Evolutionary conservation across 1,139 yeast genomes (phyloP).

Genomic region (Suhomyces choctaworum): DNA sequence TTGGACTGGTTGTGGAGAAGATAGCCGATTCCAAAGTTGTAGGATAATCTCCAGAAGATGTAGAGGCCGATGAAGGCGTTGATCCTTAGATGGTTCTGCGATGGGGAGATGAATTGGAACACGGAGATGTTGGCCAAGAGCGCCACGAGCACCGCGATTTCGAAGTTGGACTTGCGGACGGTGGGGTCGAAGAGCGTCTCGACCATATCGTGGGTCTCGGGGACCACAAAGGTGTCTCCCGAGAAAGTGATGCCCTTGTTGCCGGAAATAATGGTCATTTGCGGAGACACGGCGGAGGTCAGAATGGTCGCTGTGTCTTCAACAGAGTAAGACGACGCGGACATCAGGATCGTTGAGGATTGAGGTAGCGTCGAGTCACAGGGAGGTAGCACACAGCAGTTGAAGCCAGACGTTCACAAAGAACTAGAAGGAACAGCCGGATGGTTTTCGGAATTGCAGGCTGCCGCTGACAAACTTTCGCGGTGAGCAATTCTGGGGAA

Average conservation of each 20-base stretch:
- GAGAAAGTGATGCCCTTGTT: slow-evolving; percentile 48
- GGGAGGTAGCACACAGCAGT: neutral
- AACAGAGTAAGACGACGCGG: neutral
- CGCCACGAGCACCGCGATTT: slow-evolving; percentile 54
- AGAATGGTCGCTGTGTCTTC: neutral
- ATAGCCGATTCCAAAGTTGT: slow-evolving; percentile 79
- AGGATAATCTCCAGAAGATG: slow-evolving; percentile 73
- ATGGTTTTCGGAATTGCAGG: too few relatives aligned
- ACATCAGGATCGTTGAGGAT: slow-evolving; percentile 4
- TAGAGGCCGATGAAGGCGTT: slow-evolving; percentile 55
- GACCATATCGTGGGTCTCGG: slow-evolving; percentile 85
- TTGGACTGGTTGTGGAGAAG: slow-evolving; percentile 70
- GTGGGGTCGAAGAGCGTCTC: slow-evolving; percentile 79
- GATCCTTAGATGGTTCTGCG: slow-evolving; percentile 34
- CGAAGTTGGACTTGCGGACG: slow-evolving; percentile 67
- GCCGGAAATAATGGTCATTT: slow-evolving; percentile 3
- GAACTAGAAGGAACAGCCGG: neutral
- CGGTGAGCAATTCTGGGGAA: too few relatives aligned
- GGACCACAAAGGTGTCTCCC: slow-evolving; percentile 61
- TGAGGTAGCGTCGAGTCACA: too few relatives aligned
- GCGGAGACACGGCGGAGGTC: neutral
- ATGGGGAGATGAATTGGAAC: slow-evolving; percentile 37
- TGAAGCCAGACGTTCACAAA: neutral
- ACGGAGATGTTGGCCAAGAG: slow-evolving; percentile 54
- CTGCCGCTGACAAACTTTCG: too few relatives aligned